Evolutionary conservation across 768 basidiomycete genomes (phyloP).

Genomic region (Hypholoma sublateritium): DNA sequence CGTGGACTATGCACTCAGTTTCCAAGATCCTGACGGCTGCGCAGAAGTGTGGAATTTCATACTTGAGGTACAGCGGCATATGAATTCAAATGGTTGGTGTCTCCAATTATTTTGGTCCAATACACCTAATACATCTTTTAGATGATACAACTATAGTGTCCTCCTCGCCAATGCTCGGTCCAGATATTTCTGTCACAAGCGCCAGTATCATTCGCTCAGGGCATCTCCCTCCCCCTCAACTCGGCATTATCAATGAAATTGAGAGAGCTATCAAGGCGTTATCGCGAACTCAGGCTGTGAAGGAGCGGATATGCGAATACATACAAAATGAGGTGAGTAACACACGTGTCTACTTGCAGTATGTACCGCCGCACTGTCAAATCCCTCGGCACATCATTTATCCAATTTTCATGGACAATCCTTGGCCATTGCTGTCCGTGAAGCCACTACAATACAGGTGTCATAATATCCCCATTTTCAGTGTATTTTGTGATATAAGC

Average conservation of each 20-base stretch:
- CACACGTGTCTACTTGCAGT: neutral
- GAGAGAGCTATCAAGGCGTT: conserved; percentile 77
- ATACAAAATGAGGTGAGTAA: conserved; percentile 77
- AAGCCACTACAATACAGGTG: conserved; percentile 16
- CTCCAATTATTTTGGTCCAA: neutral
- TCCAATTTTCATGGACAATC: conserved; percentile 8
- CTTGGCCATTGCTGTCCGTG: conserved; percentile 12
- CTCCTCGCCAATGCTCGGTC: conserved; percentile 61
- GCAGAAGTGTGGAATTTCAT: conserved; percentile 98
- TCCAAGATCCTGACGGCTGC: conserved; percentile 95
- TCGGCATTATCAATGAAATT: conserved; percentile 78
- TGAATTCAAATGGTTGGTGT: conserved; percentile 61
- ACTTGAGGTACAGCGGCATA: conserved; percentile 83
- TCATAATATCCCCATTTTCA: conserved; percentile 13
- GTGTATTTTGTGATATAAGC: conserved; percentile 21
- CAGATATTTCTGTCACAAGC: conserved; percentile 59
- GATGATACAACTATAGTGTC: conserved; percentile 49
- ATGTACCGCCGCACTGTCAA: conserved; percentile 6
- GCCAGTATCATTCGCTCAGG: conserved; percentile 68
- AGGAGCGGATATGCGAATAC: conserved; percentile 88
- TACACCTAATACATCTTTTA: conserved; percentile 20
- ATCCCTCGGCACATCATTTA: neutral
- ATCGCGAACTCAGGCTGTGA: conserved; percentile 66
- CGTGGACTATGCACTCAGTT: conserved; percentile 93
- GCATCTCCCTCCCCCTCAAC: conserved; percentile 71